Conservation (phyloP, 140 eudicot species). For the Flaveria floridana region DNA sequence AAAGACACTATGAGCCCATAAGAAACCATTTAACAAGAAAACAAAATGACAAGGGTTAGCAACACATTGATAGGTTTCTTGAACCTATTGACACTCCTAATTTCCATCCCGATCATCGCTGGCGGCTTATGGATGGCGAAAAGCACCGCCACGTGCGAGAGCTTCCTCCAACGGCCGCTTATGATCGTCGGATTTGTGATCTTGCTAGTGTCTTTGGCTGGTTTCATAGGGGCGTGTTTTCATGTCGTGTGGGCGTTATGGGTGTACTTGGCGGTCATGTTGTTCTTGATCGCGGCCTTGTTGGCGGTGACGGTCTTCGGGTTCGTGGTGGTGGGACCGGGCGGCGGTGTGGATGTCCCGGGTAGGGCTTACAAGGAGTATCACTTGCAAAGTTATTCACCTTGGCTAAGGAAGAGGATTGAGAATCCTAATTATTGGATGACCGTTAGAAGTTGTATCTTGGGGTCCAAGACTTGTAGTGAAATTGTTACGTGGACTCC, state of each 20-base stretch:
- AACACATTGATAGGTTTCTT: constrained; percentile 84
- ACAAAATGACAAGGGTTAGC: constrained; percentile 67
- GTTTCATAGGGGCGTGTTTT: constrained; percentile 88
- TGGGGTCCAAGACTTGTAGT: constrained; percentile 81
- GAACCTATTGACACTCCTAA: constrained; percentile 76
- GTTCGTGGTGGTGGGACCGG: constrained; percentile 70
- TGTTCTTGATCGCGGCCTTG: constrained; percentile 58
- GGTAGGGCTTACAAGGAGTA: constrained; percentile 77
- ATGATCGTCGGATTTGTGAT: constrained; percentile 67
- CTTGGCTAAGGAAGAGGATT: constrained; percentile 74
- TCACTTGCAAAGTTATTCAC: constrained; percentile 59
- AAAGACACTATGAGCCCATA: constrained; percentile 28
- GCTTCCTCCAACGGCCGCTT: constrained; percentile 86
- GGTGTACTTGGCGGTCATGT: constrained; percentile 69
- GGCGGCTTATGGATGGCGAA: constrained; percentile 89
- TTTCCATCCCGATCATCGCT: constrained; percentile 79
- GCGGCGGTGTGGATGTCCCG: constrained; percentile 64
- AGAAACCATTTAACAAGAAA: constrained; percentile 24
- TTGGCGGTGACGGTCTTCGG: constrained; percentile 71
- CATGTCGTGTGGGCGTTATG: constrained; percentile 82
- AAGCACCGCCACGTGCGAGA: constrained; percentile 77
- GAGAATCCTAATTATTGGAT: constrained; percentile 56
- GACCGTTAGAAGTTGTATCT: constrained; percentile 62
- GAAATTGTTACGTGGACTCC: constrained; percentile 76
- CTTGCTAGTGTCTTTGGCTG: constrained; percentile 69